Conservation (phyloP, 306 rosid species). For the Pueraria montana region DNA sequence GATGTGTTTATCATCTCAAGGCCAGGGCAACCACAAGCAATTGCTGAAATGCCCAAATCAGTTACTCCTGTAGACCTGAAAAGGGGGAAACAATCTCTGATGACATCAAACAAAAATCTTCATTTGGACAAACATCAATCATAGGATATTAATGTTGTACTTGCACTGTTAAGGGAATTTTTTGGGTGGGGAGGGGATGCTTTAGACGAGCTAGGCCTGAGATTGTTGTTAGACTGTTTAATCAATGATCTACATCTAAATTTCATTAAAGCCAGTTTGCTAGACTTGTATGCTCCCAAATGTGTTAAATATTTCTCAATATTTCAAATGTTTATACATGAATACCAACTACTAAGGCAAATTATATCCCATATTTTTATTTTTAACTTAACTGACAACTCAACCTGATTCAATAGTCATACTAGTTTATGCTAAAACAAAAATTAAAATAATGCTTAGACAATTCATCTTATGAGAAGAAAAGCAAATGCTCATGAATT, state of each 20-base stretch:
- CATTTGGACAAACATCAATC: neutral
- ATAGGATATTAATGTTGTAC: neutral
- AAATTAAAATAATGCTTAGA: slow-evolving; percentile 22
- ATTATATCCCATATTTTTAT: slow-evolving; percentile 1
- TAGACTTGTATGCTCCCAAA: neutral
- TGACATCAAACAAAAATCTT: neutral
- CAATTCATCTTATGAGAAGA: slow-evolving; percentile 25
- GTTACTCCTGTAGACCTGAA: slow-evolving; percentile 85
- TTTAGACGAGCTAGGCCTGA: neutral
- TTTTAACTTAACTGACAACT: neutral
- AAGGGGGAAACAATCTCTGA: slow-evolving; percentile 10
- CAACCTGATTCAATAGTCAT: neutral
- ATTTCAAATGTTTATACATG: neutral
- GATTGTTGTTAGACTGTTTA: slow-evolving; percentile 2
- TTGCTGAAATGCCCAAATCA: slow-evolving; percentile 77
- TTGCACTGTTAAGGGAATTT: neutral
- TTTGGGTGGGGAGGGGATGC: neutral
- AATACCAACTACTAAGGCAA: neutral
- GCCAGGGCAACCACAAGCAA: slow-evolving; percentile 80
- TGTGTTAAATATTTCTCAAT: neutral
- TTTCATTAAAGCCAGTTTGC: neutral
- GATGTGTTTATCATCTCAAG: slow-evolving; percentile 84
- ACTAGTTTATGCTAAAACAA: neutral
- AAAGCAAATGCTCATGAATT: slow-evolving; percentile 14
- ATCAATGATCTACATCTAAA: neutral